Percentiles rank a stretch among this genome's conserved stretches.
Evolutionary conservation across 2,329 filamentous ascomycete species (phyloP).

Genomic region (Tolypocladium album): DNA sequence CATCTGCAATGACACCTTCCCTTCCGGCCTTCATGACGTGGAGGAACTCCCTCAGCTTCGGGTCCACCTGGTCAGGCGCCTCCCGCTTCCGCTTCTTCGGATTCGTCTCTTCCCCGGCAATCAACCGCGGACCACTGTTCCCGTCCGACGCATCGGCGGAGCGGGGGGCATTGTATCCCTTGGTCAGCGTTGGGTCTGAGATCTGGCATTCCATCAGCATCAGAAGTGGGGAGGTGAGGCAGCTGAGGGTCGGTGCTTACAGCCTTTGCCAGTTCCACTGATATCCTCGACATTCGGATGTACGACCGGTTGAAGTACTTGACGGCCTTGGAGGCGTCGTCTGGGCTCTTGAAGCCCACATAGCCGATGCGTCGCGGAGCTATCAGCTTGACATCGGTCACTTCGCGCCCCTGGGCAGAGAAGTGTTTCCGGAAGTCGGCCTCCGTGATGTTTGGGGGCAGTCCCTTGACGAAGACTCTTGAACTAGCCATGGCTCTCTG

Average conservation of each 20-base stretch:
- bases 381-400: conserved; percentile 91
- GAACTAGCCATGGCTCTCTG: conserved; percentile 45
- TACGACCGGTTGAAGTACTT: conserved; percentile 94
- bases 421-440: conserved; percentile 87
- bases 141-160: conserved; percentile 10
- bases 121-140: not conserved
- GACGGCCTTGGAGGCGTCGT: conserved; percentile 72
- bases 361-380: conserved; percentile 87
- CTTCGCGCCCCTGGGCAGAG: conserved; percentile 54
- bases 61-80: conserved; percentile 50
- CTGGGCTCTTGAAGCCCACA: conserved; percentile 78
- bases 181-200: conserved; percentile 29
- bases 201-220: conserved; percentile 30
- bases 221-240: conserved; percentile 4
- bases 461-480: conserved; percentile 66
- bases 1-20: conserved; percentile 21
- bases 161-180: conserved; percentile 14
- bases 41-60: conserved; percentile 78
- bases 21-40: conserved; percentile 60
- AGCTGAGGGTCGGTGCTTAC: conserved; percentile 32
- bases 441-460: conserved; percentile 78
- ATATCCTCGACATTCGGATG: conserved; percentile 90
- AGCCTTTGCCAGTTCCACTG: conserved; percentile 77
- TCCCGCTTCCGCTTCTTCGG: conserved; percentile 60
- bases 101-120: conserved; percentile 22